These are phyloP conservation scores for Saccharomycopsis fodiens DNA, from an alignment of 805 yeast genomes.

Conservation along the genomic window DNA sequence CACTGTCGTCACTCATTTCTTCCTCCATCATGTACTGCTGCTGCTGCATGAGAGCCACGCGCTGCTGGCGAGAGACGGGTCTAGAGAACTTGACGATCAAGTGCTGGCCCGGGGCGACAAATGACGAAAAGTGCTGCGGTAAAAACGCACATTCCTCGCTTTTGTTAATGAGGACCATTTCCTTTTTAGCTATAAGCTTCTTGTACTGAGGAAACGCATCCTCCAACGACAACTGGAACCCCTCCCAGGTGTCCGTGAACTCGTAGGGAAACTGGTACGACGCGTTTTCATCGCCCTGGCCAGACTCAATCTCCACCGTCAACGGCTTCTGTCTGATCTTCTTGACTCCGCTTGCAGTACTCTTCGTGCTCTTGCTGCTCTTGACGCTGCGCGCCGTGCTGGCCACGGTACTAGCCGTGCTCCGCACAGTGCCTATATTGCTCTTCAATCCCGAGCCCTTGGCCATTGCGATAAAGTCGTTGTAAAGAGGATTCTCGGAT, in stretches of 20 bases:
- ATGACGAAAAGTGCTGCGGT: constrained; percentile 15
- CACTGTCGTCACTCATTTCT: background rate
- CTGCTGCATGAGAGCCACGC: background rate
- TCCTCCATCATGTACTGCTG: background rate
- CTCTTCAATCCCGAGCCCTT: constrained; percentile 1
- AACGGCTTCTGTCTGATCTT: constrained; percentile 9
- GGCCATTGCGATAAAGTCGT: constrained; percentile 11
- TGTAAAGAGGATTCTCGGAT: constrained; percentile 1
- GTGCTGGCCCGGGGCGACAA: constrained; percentile 15
- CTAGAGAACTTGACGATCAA: constrained; percentile 10
- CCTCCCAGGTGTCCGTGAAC: constrained; percentile 11
- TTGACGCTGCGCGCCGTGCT: background rate
- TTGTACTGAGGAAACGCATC: constrained; percentile 18
- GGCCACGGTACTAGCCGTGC: background rate
- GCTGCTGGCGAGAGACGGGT: background rate
- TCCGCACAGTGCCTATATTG: background rate
- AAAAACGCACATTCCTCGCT: constrained; percentile 15
- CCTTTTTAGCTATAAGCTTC: constrained; percentile 3
- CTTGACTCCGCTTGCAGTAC: background rate
- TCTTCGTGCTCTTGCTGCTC: background rate
- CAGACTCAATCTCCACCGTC: constrained; percentile 11
- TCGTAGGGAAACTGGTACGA: constrained; percentile 19
- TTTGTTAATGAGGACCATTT: constrained; percentile 11
- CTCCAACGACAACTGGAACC: constrained; percentile 12
- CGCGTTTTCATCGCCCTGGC: background rate